A percentile compares a stretch with the other conserved stretches of the same genome.
Evolutionary conservation across 2,329 filamentous ascomycete species (phyloP).

Genomic region (Hypocreales sp.): DNA sequence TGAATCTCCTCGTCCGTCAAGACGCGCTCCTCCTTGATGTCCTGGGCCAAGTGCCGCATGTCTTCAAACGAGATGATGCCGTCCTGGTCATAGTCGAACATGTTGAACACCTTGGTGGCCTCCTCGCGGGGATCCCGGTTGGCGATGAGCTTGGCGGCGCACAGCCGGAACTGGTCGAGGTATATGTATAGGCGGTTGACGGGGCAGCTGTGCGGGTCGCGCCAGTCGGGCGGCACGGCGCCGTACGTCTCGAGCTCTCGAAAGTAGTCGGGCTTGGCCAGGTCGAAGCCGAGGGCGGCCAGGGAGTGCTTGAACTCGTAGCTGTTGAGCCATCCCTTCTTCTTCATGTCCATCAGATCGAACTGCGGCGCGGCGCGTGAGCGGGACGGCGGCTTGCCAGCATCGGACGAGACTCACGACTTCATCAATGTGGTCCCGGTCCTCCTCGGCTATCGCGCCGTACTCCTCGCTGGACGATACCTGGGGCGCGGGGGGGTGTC

Average conservation of each 20-base stretch:
- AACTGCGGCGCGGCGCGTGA: conserved; percentile 40
- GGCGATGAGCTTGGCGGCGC: conserved; percentile 64
- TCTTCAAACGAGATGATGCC: conserved; percentile 83
- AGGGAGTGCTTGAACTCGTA: conserved; percentile 96
- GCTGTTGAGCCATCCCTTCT: conserved; percentile 87
- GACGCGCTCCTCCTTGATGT: conserved; percentile 65
- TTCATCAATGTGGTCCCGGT: conserved; percentile 85
- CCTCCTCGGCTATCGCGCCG: conserved; percentile 58
- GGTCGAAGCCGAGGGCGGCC: conserved; percentile 86
- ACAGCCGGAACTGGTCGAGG: conserved; percentile 45
- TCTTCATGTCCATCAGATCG: conserved; percentile 90
- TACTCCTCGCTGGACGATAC: conserved; percentile 23
- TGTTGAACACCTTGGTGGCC: conserved; percentile 75
- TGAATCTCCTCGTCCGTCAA: conserved; percentile 83
- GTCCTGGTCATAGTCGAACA: conserved; percentile 89
- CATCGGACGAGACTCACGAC: conserved; percentile 45
- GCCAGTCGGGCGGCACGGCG: conserved; percentile 48
- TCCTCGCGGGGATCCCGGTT: conserved; percentile 80
- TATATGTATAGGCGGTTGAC: conserved; percentile 32
- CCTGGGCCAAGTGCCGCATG: conserved; percentile 71
- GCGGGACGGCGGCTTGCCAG: conserved; percentile 1
- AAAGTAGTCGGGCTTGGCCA: conserved; percentile 75
- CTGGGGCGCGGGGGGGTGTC: conserved; percentile 17
- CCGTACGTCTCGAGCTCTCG: conserved; percentile 70
- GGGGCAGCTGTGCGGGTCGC: conserved; percentile 23